Percentiles rank a stretch among this genome's conserved stretches.
Evolutionary conservation across 805 yeast species (phyloP).

Genomic region (Kuraishia cidri): DNA sequence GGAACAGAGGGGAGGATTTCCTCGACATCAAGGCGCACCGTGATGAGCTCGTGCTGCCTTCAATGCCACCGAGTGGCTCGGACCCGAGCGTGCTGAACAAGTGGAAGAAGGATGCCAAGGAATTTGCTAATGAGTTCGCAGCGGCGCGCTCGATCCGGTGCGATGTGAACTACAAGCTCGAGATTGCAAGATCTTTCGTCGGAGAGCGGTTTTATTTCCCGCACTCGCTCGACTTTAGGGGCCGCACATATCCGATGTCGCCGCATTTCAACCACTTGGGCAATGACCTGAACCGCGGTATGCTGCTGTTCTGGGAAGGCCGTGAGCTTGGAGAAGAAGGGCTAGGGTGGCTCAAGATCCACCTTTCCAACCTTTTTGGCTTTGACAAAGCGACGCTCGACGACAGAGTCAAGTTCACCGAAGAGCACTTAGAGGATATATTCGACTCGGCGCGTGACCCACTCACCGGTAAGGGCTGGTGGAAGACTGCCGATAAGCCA

Average conservation of each 20-base stretch:
- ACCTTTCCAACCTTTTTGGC: conserved; percentile 66
- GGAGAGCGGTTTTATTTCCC: conserved; percentile 78
- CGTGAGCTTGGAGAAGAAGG: conserved; percentile 58
- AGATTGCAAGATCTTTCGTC: conserved; percentile 86
- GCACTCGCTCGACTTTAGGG: conserved; percentile 75
- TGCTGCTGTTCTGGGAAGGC: conserved; percentile 72
- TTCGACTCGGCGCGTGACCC: conserved; percentile 57
- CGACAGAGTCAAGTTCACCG: conserved; percentile 53
- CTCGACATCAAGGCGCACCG: conserved; percentile 58
- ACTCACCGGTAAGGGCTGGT: conserved; percentile 46
- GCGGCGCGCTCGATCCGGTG: conserved; percentile 81
- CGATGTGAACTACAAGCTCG: conserved; percentile 87
- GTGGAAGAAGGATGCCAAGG: conserved; percentile 57
- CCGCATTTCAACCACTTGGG: conserved; percentile 80
- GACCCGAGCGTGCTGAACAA: conserved; percentile 67
- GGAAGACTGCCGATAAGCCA: conserved; percentile 72
- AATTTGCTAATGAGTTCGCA: conserved; percentile 49
- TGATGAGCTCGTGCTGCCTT: conserved; percentile 38
- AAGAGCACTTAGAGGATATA: conserved; percentile 46
- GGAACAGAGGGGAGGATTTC: conserved; percentile 81
- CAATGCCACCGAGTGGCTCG: conserved; percentile 41
- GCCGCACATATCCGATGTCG: conserved; percentile 75
- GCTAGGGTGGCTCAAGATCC: conserved; percentile 67
- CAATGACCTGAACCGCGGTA: conserved; percentile 66
- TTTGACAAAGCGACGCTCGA: conserved; percentile 62